Conservation (phyloP, 169 alveolate species). For the Plasmodium relictum region DNA sequence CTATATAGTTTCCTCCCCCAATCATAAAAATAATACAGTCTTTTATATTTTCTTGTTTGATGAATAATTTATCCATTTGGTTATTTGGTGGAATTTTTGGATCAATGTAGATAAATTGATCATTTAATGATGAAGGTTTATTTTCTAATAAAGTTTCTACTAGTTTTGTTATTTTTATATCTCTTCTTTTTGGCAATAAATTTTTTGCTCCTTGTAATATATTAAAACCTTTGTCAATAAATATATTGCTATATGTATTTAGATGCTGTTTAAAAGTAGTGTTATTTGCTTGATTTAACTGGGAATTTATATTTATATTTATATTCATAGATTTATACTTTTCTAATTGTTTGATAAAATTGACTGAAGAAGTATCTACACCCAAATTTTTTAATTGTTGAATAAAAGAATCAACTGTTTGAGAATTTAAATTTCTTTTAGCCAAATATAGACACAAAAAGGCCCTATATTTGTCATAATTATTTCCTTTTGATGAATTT, state of each 20-base stretch:
- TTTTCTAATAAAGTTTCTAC: constrained; percentile 84
- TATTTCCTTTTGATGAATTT: constrained; percentile 76
- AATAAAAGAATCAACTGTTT: constrained; percentile 76
- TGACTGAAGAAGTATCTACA: constrained; percentile 60
- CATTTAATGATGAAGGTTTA: constrained; percentile 77
- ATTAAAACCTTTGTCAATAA: constrained; percentile 83
- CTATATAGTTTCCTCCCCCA: constrained; percentile 90
- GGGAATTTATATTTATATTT: constrained; percentile 77
- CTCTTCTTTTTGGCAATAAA: constrained; percentile 83
- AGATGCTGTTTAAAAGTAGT: constrained; percentile 82
- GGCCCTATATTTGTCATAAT: constrained; percentile 82
- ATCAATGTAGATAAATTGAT: constrained; percentile 74
- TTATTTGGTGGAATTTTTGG: constrained; percentile 63
- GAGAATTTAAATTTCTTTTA: constrained; percentile 67
- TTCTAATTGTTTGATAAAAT: constrained; percentile 75
- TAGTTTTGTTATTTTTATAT: constrained; percentile 82
- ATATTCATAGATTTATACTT: constrained; percentile 79
- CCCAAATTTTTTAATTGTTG: constrained; percentile 77
- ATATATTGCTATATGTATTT: constrained; percentile 82
- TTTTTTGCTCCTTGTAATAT: constrained; percentile 80
- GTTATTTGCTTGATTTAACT: constrained; percentile 44
- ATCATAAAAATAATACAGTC: constrained; percentile 85
- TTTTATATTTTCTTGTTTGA: constrained; percentile 83
- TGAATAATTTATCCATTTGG: constrained; percentile 50
- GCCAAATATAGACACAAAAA: constrained; percentile 79